Percentiles rank a stretch among this genome's conserved stretches.
These are phyloP conservation scores for Scheffersomyces quercinus DNA, from an alignment of 1,139 yeast species.

Conservation along the genomic window DNA sequence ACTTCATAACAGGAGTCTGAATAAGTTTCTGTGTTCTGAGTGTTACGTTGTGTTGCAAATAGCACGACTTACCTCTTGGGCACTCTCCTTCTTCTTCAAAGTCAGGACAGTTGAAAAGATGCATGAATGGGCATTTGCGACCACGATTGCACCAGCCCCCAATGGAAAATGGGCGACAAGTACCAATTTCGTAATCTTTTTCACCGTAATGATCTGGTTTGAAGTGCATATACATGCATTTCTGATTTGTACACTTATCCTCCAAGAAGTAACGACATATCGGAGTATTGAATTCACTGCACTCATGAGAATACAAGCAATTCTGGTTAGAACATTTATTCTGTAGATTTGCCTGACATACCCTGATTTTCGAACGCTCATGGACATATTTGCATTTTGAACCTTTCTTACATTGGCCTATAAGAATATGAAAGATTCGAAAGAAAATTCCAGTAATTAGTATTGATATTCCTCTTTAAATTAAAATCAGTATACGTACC, in stretches of 20 bases:
- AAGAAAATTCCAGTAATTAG: slow-evolving; percentile 17
- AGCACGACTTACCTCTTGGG: slow-evolving; percentile 49
- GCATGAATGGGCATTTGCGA: slow-evolving; percentile 54
- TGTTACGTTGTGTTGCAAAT: slow-evolving; percentile 47
- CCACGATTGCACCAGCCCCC: slow-evolving; percentile 74
- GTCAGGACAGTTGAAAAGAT: slow-evolving; percentile 70
- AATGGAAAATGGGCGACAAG: slow-evolving; percentile 68
- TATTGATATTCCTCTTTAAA: slow-evolving; percentile 6
- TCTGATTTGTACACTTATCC: slow-evolving; percentile 53
- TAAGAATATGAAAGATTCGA: slow-evolving; percentile 18
- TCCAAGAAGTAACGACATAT: slow-evolving; percentile 55
- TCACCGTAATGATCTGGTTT: slow-evolving; percentile 38
- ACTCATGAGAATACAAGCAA: slow-evolving; percentile 60
- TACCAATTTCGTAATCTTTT: slow-evolving; percentile 41
- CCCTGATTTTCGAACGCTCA: slow-evolving; percentile 46
- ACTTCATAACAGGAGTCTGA: slow-evolving; percentile 19
- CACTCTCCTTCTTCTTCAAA: slow-evolving; percentile 62
- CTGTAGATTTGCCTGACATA: slow-evolving; percentile 53
- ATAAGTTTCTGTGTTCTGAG: slow-evolving; percentile 29
- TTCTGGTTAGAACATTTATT: slow-evolving; percentile 48
- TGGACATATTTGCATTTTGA: slow-evolving; percentile 58
- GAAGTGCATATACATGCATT: slow-evolving; percentile 56
- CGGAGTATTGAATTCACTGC: slow-evolving; percentile 66
- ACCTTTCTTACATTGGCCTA: slow-evolving; percentile 57
- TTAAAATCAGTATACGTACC: slow-evolving; percentile 31